Conservation (phyloP, 345 rosid genomes). For the Ailanthus altissimus region DNA sequence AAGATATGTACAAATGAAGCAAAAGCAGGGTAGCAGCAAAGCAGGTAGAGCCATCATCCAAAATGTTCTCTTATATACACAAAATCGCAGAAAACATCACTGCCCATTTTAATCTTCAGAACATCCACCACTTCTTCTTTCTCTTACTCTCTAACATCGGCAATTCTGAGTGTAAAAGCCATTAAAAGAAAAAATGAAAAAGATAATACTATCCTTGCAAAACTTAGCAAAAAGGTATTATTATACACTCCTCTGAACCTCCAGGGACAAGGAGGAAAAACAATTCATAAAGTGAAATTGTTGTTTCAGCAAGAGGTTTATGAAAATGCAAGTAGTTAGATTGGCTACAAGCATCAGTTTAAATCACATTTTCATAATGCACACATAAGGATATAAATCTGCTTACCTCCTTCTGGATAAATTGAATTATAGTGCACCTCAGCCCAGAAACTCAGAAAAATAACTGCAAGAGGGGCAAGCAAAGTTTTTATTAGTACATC, state of each 20-base stretch:
- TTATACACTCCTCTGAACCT: neutral
- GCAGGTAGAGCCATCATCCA: neutral
- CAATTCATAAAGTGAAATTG: too few species aligned
- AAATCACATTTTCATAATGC: neutral
- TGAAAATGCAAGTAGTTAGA: too few species aligned
- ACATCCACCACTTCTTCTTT: constrained; percentile 55
- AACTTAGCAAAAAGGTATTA: neutral
- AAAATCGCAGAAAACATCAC: neutral
- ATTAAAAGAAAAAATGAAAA: neutral
- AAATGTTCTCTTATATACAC: neutral
- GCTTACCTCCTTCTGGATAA: constrained; percentile 83
- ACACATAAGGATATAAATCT: neutral
- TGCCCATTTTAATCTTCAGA: constrained; percentile 23
- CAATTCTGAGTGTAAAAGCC: constrained; percentile 33
- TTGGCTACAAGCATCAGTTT: neutral
- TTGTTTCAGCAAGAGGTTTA: neutral
- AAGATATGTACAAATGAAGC: neutral
- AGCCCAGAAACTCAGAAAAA: constrained; percentile 94
- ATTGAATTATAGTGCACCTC: constrained; percentile 98
- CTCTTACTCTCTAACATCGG: constrained; percentile 32
- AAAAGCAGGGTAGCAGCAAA: neutral
- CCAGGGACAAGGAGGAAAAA: neutral
- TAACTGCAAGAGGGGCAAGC: constrained; percentile 47
- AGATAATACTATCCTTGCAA: neutral
- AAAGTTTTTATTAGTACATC: too few species aligned